Percentiles rank a stretch among this genome's conserved stretches.
Evolutionary conservation across 2,329 filamentous ascomycete species (phyloP).

Genomic region (Trichophyton equinum): DNA sequence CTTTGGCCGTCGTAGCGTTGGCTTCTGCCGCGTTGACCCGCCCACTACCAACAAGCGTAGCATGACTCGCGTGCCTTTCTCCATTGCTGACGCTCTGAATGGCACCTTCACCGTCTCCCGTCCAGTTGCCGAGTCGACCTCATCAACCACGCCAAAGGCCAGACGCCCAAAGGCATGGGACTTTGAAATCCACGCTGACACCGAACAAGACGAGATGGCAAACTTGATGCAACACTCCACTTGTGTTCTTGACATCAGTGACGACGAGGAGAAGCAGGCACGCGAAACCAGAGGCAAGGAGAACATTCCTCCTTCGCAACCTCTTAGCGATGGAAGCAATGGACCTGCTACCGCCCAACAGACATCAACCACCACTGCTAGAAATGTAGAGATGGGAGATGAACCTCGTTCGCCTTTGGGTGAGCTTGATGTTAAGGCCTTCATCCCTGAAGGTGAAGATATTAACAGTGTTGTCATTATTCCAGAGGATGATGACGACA

Average conservation of each 20-base stretch:
- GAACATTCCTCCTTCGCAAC: slow-evolving; percentile 61
- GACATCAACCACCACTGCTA: slow-evolving; percentile 17
- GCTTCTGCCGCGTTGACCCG: slow-evolving; percentile 59
- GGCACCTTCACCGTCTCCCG: slow-evolving; percentile 48
- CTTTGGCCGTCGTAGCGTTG: slow-evolving; percentile 52
- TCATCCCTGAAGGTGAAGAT: slow-evolving; percentile 50
- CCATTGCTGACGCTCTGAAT: slow-evolving; percentile 69
- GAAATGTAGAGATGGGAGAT: slow-evolving; percentile 45
- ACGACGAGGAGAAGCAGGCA: slow-evolving; percentile 57
- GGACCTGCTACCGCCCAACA: slow-evolving; percentile 51
- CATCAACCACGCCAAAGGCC: slow-evolving; percentile 44
- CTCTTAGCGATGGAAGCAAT: slow-evolving; percentile 13
- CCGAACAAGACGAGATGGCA: slow-evolving; percentile 76
- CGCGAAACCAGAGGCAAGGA: slow-evolving; percentile 67
- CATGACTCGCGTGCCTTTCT: slow-evolving; percentile 55
- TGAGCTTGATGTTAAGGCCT: slow-evolving; percentile 56
- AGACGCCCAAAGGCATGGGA: slow-evolving; percentile 52
- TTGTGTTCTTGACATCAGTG: slow-evolving; percentile 73
- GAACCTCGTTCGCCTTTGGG: slow-evolving; percentile 55
- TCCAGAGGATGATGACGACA: slow-evolving; percentile 6
- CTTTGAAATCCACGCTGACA: slow-evolving; percentile 92
- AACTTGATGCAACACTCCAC: slow-evolving; percentile 89
- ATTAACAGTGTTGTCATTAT: not conserved
- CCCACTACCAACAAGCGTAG: slow-evolving; percentile 41
- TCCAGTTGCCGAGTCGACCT: slow-evolving; percentile 11